Evolutionary conservation across 176 grass and related monocot genomes (phyloP), one percentile per base, ranked within the genome.

Genomic region (Cenchrus fungigraminus): DNA sequence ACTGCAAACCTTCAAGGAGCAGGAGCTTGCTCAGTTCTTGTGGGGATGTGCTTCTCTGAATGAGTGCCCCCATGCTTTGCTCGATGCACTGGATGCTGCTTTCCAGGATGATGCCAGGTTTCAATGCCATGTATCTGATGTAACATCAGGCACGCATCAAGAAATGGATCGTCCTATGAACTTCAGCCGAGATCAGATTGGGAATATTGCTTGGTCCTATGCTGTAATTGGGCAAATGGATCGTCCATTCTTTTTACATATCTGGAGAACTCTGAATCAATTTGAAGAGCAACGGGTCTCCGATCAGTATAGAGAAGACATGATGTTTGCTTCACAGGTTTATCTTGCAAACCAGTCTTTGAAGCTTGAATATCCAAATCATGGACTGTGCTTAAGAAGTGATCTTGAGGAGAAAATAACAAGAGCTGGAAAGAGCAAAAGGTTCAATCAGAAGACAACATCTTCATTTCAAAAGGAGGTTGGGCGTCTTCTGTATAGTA

Each of bases 311-410:
- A 95, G 91, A 80, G 89, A 90, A 86, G 89, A 98, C 83, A 91
- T 95, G 66, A 89, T 98, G 94, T 98, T 98, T 83, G 93, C 90
- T 85, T 93, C 93, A 59, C 96, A 98, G 71, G 91, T 98, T 86
- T 93, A 92, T 87, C 88, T 98, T 15, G 91, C 86, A 62, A 98
- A 98, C 79, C 96, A 95, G 55, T 98, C 91, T 46, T 76, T 98
- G 83, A 98, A 95, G 64, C 70, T 98, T 68, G 91, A 94, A 71
- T 92, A 87, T 49, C 79, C 68, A 9, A 75, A 89, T 90, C 93
- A 89, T 77, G 89, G 81, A 43, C 77, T 98, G 75, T 89, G 77
- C 68, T 86, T 98, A 64, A 85, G 67, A 42, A 88, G 83, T 66
- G 88, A 89, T 87, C 82, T 98, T 44, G 96, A 93, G 81, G 91